These are phyloP conservation scores for Mrakia gelida DNA, from an alignment of 768 basidiomycete species.

Conservation along the genomic window DNA sequence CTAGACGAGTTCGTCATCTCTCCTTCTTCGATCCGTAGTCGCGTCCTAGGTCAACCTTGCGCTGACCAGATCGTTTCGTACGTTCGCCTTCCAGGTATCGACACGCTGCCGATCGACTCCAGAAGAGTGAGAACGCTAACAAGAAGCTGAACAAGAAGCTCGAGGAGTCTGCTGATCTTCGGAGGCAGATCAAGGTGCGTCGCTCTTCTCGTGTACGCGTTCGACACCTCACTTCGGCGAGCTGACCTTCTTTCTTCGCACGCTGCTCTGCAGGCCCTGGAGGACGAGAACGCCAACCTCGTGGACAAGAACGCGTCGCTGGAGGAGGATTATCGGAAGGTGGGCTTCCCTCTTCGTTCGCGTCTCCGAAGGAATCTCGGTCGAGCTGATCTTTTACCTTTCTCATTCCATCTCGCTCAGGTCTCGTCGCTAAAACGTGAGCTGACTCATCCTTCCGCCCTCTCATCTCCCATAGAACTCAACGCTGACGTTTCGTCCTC, in stretches of 20 bases:
- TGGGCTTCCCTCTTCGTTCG: constrained; percentile 46
- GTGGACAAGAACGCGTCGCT: constrained; percentile 85
- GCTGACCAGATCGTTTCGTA: neutral
- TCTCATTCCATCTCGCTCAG: neutral
- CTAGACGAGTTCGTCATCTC: constrained; percentile 73
- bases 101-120: constrained; percentile 83
- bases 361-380: no score
- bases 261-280: constrained; percentile 58
- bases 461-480: neutral
- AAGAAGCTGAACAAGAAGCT: constrained; percentile 99
- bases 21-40: neutral
- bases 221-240: neutral
- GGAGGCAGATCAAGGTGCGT: constrained; percentile 46
- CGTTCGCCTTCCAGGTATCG: constrained; percentile 58
- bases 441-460: neutral
- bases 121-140: constrained; percentile 95
- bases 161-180: constrained; percentile 77
- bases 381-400: neutral
- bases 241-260: neutral
- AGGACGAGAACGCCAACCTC: constrained; percentile 86
- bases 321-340: constrained; percentile 88
- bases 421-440: constrained; percentile 10
- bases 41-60: neutral
- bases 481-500: constrained; percentile 42
- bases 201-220: neutral